Evolutionary conservation across 1,139 yeast species (phyloP), one percentile per base, ranked within the genome.

Genomic region (Lizanozyma gosingica): DNA sequence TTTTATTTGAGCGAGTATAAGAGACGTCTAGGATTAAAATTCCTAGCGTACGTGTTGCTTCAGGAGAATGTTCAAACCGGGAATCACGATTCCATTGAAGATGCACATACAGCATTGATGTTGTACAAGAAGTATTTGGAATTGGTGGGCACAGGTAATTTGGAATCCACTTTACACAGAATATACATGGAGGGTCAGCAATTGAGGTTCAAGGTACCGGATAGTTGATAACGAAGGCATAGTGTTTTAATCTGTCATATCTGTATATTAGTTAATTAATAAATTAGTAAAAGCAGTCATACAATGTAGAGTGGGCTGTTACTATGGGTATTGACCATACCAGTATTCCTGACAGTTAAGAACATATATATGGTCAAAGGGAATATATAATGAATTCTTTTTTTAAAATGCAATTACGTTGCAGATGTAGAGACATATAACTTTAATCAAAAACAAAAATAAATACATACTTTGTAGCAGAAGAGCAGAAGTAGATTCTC

Each of bases 41-140:
- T 87, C 55, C 66, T 94, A 54, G 90, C 95, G 3, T 90, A 87
- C 71, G 79, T 79, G 27, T 67, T 92, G 40, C 67, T 92, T 42
- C 76, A 75, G 35, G 81, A 79, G 46, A 74, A 79, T 39, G 95
- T 94, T 16, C 98, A 94, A 59, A 80, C 79, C 2, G 95, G 94
- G 1, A 90, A 90, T 55, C 99, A 94, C 59, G 97, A 94, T 57
- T 90, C 97, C 1, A 87, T 92, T 37, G 98, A 94, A 55, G 99
- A 94, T 64, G 97, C 99, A 0, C 67, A 73, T 42, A 83, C 94
- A 11, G 98, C 99, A 0, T 70, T 94, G 49, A 61, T 77, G 40
- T 65, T 94, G 36, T 94, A 85, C 62, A 77, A 78, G 48, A 80
- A 78, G 54, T 90, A 85, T 53, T 62, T 76, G 51, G 80, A 80